Percentiles rank a stretch among this genome's conserved stretches.
Evolutionary conservation across 768 basidiomycete genomes (phyloP).

Genomic region (Floccularia luteovirens): DNA sequence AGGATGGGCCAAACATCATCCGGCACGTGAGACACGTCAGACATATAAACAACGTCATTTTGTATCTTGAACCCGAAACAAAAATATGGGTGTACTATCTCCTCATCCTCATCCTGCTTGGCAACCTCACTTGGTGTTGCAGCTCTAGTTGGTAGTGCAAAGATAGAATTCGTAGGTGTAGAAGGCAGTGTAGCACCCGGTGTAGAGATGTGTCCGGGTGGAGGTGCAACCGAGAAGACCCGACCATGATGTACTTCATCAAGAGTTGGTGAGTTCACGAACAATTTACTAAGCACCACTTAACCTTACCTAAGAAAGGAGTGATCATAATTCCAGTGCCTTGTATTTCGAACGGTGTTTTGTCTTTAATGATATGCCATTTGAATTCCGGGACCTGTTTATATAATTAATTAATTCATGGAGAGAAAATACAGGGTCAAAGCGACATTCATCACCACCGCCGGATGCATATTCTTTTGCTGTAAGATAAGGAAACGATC

Average conservation of each 20-base stretch:
- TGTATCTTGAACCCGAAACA: constrained; percentile 68
- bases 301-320: constrained; percentile 65
- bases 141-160: background rate
- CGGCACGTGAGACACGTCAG: constrained; percentile 79
- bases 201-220: constrained; percentile 29
- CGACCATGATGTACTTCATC: constrained; percentile 67
- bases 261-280: background rate
- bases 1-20: constrained; percentile 58
- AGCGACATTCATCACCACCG: constrained; percentile 56
- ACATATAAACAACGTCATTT: constrained; percentile 65
- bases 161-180: constrained; percentile 18
- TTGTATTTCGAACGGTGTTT: constrained; percentile 57
- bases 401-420: background rate
- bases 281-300: constrained; percentile 11
- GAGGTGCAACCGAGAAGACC: constrained; percentile 37
- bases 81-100: constrained; percentile 46
- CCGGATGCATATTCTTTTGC: constrained; percentile 71
- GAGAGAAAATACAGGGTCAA: background rate
- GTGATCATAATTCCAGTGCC: constrained; percentile 56
- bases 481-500: constrained; percentile 79
- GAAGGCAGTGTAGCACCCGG: constrained; percentile 28
- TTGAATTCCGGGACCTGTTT: constrained; percentile 70
- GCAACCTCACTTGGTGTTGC: constrained; percentile 1
- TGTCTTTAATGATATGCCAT: constrained; percentile 76
- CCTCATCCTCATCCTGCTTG: constrained; percentile 8